These are phyloP conservation scores for Oehlia diaphana DNA, from an alignment of 192 early-diverging fungal genomes.

Conservation along the genomic window DNA sequence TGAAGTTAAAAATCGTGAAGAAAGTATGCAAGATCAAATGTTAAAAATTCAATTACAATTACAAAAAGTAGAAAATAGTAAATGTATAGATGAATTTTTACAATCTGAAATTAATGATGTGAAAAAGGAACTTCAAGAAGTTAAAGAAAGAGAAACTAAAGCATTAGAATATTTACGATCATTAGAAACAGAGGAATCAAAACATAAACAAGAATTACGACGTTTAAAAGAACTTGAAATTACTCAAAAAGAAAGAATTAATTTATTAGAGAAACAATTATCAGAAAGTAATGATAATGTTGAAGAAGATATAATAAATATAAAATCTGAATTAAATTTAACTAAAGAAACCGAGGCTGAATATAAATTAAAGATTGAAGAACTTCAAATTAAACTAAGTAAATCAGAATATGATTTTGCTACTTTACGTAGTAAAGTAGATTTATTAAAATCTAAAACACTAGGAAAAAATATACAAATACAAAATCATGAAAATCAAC, in stretches of 20 bases:
- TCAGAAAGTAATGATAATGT: not conserved
- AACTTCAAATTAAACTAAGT: slow-evolving; percentile 2
- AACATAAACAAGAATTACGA: slow-evolving; percentile 9
- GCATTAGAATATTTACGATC: not conserved
- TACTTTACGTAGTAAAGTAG: not conserved
- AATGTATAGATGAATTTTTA: not conserved
- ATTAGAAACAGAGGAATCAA: not conserved
- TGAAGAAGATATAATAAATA: not conserved
- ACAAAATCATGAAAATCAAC: not conserved
- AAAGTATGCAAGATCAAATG: slow-evolving; percentile 8
- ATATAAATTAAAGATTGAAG: not conserved
- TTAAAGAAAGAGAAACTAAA: not conserved
- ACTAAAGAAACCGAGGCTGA: not conserved
- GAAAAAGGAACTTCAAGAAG: slow-evolving; percentile 6
- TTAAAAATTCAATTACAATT: slow-evolving; percentile 8
- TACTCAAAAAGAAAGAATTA: slow-evolving; percentile 5
- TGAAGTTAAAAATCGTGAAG: slow-evolving; percentile 9
- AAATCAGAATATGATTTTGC: not conserved
- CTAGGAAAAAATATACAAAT: not conserved
- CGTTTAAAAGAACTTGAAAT: not conserved
- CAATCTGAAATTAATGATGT: not conserved
- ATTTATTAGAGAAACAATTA: not conserved
- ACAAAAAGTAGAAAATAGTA: not conserved
- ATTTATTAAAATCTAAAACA: not conserved
- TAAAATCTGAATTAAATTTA: not conserved